phyloP scores from a whole-genome alignment of 768 basidiomycete genomes.

The Trichaptum fuscoviolaceum region DNA sequence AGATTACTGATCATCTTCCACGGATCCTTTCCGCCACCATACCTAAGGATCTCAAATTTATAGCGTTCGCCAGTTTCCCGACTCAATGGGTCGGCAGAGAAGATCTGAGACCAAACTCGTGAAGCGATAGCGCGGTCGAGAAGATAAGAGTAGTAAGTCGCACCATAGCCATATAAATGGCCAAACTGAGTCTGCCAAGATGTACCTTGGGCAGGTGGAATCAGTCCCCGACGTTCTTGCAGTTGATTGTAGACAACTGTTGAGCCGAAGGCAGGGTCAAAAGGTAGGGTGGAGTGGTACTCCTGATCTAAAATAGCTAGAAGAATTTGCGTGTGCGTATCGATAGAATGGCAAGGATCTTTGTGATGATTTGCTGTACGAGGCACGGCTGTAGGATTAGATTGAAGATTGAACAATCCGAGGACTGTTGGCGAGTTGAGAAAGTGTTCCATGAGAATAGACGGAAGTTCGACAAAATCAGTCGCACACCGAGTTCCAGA shows the following conservation, averaged over 20 bases:
- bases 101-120: conserved; percentile 79
- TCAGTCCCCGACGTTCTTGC: conserved; percentile 64
- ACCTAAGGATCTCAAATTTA: conserved; percentile 66
- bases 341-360: conserved; percentile 77
- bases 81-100: conserved; percentile 59
- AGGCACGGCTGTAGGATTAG: conserved; percentile 34
- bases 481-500: conserved; percentile 97
- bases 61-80: conserved; percentile 77
- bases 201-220: conserved; percentile 80
- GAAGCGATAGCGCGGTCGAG: conserved; percentile 96
- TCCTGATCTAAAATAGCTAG: conserved; percentile 85
- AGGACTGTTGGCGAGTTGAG: conserved; percentile 80
- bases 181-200: conserved; percentile 96
- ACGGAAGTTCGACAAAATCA: conserved; percentile 96
- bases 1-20: conserved; percentile 87
- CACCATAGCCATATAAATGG: conserved; percentile 93
- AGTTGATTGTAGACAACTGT: conserved; percentile 60
- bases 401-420: conserved; percentile 62
- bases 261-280: conserved; percentile 61
- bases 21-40: conserved; percentile 88
- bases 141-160: conserved; percentile 96
- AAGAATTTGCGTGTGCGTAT: conserved; percentile 87
- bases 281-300: conserved; percentile 72
- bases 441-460: conserved; percentile 98
- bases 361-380: conserved; percentile 62